These are phyloP conservation scores for Quercus tomentella DNA, from an alignment of 331 rosid species.

Conservation along the genomic window DNA sequence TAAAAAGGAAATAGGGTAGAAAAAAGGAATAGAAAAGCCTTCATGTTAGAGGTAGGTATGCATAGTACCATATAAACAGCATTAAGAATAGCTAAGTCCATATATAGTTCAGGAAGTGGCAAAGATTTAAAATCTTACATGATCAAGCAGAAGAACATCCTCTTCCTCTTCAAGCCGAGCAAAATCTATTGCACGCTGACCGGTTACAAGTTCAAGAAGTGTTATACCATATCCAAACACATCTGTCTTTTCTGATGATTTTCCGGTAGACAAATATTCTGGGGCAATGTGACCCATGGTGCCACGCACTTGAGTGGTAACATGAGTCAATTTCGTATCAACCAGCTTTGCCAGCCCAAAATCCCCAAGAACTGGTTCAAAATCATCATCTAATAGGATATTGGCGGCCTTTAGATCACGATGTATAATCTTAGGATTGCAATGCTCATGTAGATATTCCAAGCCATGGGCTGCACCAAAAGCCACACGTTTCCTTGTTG, in stretches of 20 bases:
- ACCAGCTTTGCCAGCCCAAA: constrained; percentile 82
- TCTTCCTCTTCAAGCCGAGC: constrained; percentile 89
- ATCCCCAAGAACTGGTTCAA: constrained; percentile 93
- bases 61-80: not conserved
- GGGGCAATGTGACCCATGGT: constrained; percentile 99
- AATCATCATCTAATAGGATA: constrained; percentile 77
- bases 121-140: constrained; percentile 45
- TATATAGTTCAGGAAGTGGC: not conserved
- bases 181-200: constrained; percentile 87
- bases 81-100: not conserved
- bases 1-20: too few relatives aligned
- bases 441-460: constrained; percentile 90
- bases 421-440: constrained; percentile 88
- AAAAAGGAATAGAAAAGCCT: not conserved
- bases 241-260: constrained; percentile 88
- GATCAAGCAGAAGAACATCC: constrained; percentile 91
- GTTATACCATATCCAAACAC: constrained; percentile 94
- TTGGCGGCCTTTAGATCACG: constrained; percentile 97
- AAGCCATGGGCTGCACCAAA: constrained; percentile 89
- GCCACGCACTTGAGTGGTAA: constrained; percentile 91
- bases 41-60: not conserved
- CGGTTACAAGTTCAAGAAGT: constrained; percentile 89
- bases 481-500: constrained; percentile 74
- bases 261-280: constrained; percentile 86
- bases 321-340: constrained; percentile 74